Evolutionary conservation across 2,329 filamentous ascomycete species (phyloP), one percentile per base, ranked within the genome.

Genomic region (Chaetomium olivaceum): DNA sequence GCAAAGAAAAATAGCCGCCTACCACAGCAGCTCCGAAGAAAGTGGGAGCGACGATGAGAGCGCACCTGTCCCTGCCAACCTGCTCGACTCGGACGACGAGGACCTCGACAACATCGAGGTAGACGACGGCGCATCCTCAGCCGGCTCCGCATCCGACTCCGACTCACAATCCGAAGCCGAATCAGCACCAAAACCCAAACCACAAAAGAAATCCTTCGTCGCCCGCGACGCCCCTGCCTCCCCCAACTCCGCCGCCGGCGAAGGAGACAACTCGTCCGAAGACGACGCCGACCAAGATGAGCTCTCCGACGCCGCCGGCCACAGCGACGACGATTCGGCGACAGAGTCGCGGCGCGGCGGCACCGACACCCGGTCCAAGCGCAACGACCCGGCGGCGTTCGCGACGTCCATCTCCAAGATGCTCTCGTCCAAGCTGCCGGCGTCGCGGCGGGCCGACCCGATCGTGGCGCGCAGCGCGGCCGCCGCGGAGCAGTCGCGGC

Each of bases 361-460:
- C 14, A 75, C 71, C 56, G 78, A 79, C 69, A 74, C 74, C 46
- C 90, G 87, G 73, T 87, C 89, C 16, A 98, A 98, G 80, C 90
- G 93, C 75, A 96, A 97, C 79, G 94, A 99, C 77, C 93, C 95
- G 2, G 82, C 85, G 69, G 93, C 92, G 61, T 98, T 99, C 77
- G 92, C 94, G 27, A 96, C 90, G 1, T 97, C 93, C 59, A 92
- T 99, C 73, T 90, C 91, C 71, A 96, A 95, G 78, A 97, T 99
- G 76, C 85, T 99, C 54, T 89, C 88, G 63, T 94, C 92, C 58
- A 98, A 98, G 79, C 84, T 98, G 11, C 90, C 93, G 1, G 88
- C 87, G 8, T 86, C 90, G 36, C 92, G 92, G 75, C 90, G 93
- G 27, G 84, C 89, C 62, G 95, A 99, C 76, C 95, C 95, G 0